These are phyloP conservation scores for Bipolaris bicolor DNA, from an alignment of 2,329 filamentous ascomycete genomes.

Conservation along the genomic window DNA sequence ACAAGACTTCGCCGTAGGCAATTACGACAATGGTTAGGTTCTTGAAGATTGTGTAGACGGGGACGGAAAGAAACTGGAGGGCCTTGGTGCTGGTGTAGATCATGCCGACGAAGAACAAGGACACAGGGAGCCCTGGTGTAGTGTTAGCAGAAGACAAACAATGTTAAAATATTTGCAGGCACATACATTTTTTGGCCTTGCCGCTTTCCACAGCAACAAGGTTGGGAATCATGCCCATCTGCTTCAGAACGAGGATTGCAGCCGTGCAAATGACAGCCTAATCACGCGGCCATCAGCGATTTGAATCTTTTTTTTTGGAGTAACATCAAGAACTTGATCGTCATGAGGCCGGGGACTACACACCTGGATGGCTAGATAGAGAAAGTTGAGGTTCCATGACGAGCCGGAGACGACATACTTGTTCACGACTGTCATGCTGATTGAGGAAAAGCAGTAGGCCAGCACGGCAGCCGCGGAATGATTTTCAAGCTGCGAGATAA, in stretches of 20 bases:
- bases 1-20: conserved; percentile 95
- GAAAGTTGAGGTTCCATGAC: conserved; percentile 94
- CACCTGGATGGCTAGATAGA: conserved; percentile 92
- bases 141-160: conserved; percentile 6
- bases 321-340: too few relatives aligned
- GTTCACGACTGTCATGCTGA: conserved; percentile 98
- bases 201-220: conserved; percentile 77
- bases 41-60: conserved; percentile 99
- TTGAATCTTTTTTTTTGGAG: background rate
- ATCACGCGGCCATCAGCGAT: conserved; percentile 25
- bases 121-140: conserved; percentile 86
- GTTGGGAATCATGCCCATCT: conserved; percentile 79
- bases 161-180: conserved; percentile 12
- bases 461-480: conserved; percentile 81
- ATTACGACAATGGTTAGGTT: conserved; percentile 99
- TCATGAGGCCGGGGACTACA: conserved; percentile 29
- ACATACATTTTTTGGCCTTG: conserved; percentile 89
- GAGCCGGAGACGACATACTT: conserved; percentile 94
- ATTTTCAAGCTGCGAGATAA: conserved; percentile 52
- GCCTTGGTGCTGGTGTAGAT: conserved; percentile 98
- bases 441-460: conserved; percentile 91
- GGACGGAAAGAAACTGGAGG: conserved; percentile 93
- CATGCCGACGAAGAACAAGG: conserved; percentile 94
- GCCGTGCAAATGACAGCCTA: conserved; percentile 87
- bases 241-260: conserved; percentile 82